Base-by-base conservation (phyloP, 352 stramenopile genomes). In the Globisporangium middletonii region DNA sequence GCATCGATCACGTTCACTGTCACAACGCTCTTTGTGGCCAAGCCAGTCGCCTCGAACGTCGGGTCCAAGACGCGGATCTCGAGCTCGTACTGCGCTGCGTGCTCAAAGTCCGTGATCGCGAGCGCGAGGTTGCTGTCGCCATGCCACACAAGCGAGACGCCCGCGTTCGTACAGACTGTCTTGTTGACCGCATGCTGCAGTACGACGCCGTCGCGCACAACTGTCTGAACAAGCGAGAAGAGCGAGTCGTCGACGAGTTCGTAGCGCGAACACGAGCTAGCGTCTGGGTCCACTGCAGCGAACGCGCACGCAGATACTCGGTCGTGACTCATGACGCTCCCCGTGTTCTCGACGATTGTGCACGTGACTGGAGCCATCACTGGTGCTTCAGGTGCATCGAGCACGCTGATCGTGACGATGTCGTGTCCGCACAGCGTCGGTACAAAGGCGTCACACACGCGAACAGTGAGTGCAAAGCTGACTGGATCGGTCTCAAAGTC, bases 401-500 rank as follows among this genome's bases (percentile, higher is more conserved):
- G 30, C 16, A 85, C 52, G 4, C 2, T 48, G 4, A 82, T 55
- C 11, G 46, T 68, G 9, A 88, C 63, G 19, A 71, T 67, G 1
- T 60, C 64, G 57, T 61, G 69, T 0, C 68, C 72, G 51, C 77
- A 85, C n/a, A 85, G 58, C 7, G 46, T 64, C 0, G 51, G 26
- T 2, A 69, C 42, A 0, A 47, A n/a, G 18, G 53, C 55, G 26
- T 88, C 77, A 28, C 77, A 88, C 3, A 88, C 55, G n/a, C 64
- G 65, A 1, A 88, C 54, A 4, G 70, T 74, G 11, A 85, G 49
- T 9, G 55, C 64, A 26, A 68, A 83, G 13, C 3, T 66, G 0
- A 50, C 59, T 23, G 56, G 53, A 27, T 82, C 77, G 1, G 41
- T 61, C 56, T 88, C 77, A 62, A 69, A 88, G 53, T 88, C 72